These are phyloP conservation scores for Teunomyces tritomae DNA, from an alignment of 805 yeast genomes.

Conservation along the genomic window DNA sequence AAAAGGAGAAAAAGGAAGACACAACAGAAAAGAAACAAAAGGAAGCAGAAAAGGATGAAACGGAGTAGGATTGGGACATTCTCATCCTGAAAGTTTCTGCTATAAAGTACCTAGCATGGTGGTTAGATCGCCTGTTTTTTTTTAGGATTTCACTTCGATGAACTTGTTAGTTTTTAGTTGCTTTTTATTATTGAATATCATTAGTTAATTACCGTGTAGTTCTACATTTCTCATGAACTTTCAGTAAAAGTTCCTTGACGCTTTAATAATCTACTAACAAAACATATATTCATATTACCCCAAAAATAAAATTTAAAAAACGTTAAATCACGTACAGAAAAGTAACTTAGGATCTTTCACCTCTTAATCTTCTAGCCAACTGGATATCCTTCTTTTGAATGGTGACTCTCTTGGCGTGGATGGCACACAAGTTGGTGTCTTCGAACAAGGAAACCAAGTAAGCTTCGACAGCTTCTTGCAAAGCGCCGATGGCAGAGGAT, in stretches of 20 bases:
- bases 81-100: background rate
- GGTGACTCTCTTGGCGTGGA: conserved; percentile 49
- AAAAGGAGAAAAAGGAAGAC: background rate
- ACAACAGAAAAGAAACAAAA: background rate
- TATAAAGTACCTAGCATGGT: background rate
- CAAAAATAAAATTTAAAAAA: conserved; percentile 9
- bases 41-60: background rate
- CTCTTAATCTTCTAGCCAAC: conserved; percentile 50
- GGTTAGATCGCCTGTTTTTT: background rate
- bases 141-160: background rate
- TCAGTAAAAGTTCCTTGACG: too few relatives aligned
- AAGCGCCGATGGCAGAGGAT: conserved; percentile 47
- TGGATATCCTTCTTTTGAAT: conserved; percentile 49
- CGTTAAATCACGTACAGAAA: conserved; percentile 1
- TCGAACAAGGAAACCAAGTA: conserved; percentile 46
- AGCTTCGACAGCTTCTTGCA: conserved; percentile 48
- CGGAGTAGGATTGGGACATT: background rate
- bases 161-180: too few relatives aligned
- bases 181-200: background rate
- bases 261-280: background rate
- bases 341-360: conserved; percentile 39
- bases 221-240: too few relatives aligned
- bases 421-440: conserved; percentile 49
- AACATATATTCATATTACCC: conserved; percentile 2
- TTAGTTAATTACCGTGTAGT: background rate